phyloP scores from a whole-genome alignment of 2,329 filamentous ascomycete genomes.

The Ophiostoma angusticollis region DNA sequence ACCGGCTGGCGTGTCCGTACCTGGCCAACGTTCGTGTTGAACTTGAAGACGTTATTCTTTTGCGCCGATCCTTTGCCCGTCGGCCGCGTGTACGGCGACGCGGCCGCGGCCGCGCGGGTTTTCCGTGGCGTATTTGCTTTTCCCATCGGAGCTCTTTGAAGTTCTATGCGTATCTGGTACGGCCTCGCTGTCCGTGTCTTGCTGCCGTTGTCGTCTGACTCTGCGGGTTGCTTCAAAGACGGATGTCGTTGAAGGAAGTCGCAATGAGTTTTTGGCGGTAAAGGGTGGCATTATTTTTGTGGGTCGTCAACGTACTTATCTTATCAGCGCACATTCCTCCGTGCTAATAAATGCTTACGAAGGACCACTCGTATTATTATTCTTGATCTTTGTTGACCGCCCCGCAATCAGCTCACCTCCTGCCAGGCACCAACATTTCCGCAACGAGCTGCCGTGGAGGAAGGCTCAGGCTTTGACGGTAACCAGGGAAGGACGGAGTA shows the following conservation, averaged over 20 bases:
- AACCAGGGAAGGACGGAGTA: no score
- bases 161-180: no score
- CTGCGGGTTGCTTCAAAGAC: background rate
- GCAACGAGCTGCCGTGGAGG: no score
- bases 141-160: conserved; percentile 23
- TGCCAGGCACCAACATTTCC: no score
- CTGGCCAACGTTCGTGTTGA: conserved; percentile 78
- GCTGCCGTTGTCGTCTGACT: no score
- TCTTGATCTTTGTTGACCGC: no score
- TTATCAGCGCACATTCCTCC: no score
- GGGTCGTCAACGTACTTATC: conserved; percentile 4
- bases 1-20: conserved; percentile 6
- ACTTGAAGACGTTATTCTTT: conserved; percentile 86
- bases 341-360: no score
- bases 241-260: background rate
- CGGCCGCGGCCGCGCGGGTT: conserved; percentile 18
- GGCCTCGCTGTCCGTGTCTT: background rate
- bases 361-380: no score
- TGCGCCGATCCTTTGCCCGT: conserved; percentile 17
- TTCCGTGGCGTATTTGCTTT: conserved; percentile 28
- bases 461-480: no score
- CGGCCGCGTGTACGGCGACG: conserved; percentile 24
- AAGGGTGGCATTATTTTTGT: conserved; percentile 13
- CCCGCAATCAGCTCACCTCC: no score
- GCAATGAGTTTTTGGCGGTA: conserved; percentile 13